Base-by-base conservation (phyloP, 2,329 filamentous ascomycete species). In the Knufia fluminis region DNA sequence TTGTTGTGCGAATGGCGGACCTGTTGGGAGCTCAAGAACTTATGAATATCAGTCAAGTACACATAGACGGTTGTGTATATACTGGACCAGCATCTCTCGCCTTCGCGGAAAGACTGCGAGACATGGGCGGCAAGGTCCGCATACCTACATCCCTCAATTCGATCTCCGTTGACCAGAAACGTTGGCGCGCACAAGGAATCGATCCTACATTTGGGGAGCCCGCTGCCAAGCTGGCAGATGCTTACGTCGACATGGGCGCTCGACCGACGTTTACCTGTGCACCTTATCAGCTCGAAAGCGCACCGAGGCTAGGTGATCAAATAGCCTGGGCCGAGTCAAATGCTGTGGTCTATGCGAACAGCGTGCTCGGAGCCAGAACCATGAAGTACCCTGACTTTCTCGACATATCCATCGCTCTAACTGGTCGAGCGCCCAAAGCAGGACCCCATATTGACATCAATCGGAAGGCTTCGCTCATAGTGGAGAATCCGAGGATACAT, bases 331-430 rank as follows among this genome's bases (percentile, higher is more conserved):
- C 65, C 1, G 70, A 72, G 52, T 72, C 69, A 0, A 73, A 73
- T 51, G 71, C 69, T 0, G 71, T 73, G 0, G 66, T 72, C 0
- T 73, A 63, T 49, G 68, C 70, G 1, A 73, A 74, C 36, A 73
- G 69, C 48, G 66, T 73, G 0, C 61, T 73, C 0, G 70, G 69
- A 0, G 69, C 71, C 0, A 61, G 62, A 17, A 73, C 71, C 1
- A 63, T 66, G 48, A 73, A 73, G 49, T 72, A 71, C 49, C 71
- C 71, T 0, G 70, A 73, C 45, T 69, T 67, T 31, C 60, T 73
- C 1, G 71, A 73, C 26, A 61, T 71, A 4, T 66, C 60, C 35
- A 69, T 72, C 31, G 70, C 69, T 0, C 48, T 73, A 40, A 72
- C 70, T 0, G 71, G 71, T 1, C 59, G 53, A 4, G 63, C 63